Percentiles rank a stretch among this genome's conserved stretches.
These are phyloP conservation scores for Cubamyces sp. DNA, from an alignment of 768 basidiomycete genomes.

Conservation along the genomic window DNA sequence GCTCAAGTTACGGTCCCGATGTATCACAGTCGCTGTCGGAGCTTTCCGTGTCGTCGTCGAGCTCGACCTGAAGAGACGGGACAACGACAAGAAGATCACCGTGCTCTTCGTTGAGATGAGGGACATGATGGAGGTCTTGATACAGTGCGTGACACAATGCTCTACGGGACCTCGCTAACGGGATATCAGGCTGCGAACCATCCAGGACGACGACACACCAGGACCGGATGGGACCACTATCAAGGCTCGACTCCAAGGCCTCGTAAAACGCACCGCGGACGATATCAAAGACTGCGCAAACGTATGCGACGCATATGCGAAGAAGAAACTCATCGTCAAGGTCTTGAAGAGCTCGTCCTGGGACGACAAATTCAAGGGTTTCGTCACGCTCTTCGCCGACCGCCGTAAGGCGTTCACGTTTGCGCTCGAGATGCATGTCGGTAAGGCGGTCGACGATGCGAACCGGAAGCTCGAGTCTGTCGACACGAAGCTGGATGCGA, in stretches of 20 bases:
- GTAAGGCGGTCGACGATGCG: conserved; percentile 28
- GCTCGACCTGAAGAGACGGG: conserved; percentile 50
- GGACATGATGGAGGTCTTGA: conserved; percentile 50
- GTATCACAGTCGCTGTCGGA: conserved; percentile 45
- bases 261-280: conserved; percentile 34
- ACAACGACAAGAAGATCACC: conserved; percentile 54
- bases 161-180: not conserved
- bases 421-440: conserved; percentile 36
- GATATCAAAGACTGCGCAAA: conserved; percentile 40
- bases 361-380: conserved; percentile 29
- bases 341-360: conserved; percentile 35
- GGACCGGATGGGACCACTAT: conserved; percentile 40
- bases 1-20: too few species aligned
- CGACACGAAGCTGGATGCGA: not conserved
- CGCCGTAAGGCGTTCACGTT: conserved; percentile 34
- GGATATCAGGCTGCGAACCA: conserved; percentile 35
- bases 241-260: conserved; percentile 38
- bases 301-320: conserved; percentile 38
- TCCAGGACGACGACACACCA: conserved; percentile 34
- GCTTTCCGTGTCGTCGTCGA: conserved; percentile 55
- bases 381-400: conserved; percentile 27
- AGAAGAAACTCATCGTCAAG: conserved; percentile 35
- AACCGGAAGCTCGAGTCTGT: conserved; percentile 26
- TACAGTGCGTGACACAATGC: conserved; percentile 41
- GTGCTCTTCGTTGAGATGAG: conserved; percentile 54